These are phyloP conservation scores for Colletotrichum kahawae DNA, from an alignment of 2,329 filamentous ascomycete species.

Conservation along the genomic window DNA sequence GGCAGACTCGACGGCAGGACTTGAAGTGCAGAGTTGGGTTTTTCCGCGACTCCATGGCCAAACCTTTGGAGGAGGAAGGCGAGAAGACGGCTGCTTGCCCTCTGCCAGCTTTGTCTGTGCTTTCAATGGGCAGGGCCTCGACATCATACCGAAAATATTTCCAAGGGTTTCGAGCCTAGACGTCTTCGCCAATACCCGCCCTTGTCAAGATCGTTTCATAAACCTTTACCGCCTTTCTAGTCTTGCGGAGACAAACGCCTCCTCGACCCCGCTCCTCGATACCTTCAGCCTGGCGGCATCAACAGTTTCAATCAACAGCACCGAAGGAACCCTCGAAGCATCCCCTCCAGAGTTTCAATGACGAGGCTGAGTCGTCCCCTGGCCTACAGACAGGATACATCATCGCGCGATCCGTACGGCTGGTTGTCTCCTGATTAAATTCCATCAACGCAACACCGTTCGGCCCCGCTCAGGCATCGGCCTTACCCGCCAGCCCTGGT, in stretches of 20 bases:
- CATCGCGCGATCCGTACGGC: not conserved
- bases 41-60: not conserved
- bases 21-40: not conserved
- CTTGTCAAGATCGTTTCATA: not conserved
- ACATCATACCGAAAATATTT: not conserved
- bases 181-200: not conserved
- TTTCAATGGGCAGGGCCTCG: not conserved
- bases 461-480: not conserved
- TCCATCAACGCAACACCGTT: not conserved
- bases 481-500: not conserved
- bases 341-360: not conserved
- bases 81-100: not conserved
- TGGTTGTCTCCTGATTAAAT: not conserved
- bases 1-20: not conserved
- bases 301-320: not conserved
- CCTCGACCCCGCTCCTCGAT: not conserved
- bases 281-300: not conserved
- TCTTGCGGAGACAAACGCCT: not conserved
- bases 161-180: not conserved
- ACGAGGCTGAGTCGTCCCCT: not conserved
- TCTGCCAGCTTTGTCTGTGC: not conserved
- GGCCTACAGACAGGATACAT: not conserved
- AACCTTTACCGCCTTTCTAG: not conserved
- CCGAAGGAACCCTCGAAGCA: not conserved
- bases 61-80: not conserved